Conservation (phyloP, 2,329 filamentous ascomycete species). For the Colletotrichum brevisporum region DNA sequence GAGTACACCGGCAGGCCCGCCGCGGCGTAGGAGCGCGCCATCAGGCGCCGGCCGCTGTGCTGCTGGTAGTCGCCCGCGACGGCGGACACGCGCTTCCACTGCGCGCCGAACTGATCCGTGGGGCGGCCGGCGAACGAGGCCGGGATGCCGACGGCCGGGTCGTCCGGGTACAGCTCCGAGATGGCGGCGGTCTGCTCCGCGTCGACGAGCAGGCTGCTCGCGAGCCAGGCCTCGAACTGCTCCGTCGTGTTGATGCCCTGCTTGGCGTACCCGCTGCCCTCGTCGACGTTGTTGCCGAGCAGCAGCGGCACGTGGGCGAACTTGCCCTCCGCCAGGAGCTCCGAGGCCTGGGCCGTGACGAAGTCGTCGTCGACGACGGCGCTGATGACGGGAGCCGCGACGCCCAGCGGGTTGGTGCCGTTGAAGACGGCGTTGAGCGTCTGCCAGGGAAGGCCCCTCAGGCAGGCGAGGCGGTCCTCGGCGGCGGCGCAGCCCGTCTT, state of each 20-base stretch:
- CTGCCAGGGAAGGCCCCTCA: constrained; percentile 65
- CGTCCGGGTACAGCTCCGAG: constrained; percentile 65
- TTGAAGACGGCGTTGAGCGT: constrained; percentile 58
- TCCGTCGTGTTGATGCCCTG: constrained; percentile 67
- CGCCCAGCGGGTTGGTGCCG: constrained; percentile 62
- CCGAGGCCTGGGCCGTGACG: constrained; percentile 58
- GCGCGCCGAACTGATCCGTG: constrained; percentile 71
- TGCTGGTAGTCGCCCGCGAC: constrained; percentile 72
- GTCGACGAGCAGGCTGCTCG: constrained; percentile 52
- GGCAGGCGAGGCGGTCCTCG: constrained; percentile 65
- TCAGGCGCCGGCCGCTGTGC: constrained; percentile 67
- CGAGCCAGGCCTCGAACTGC: constrained; percentile 62
- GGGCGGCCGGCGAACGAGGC: constrained; percentile 53
- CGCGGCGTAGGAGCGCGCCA: constrained; percentile 66
- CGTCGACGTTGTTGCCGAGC: constrained; percentile 75
- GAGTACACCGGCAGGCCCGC: constrained; percentile 67
- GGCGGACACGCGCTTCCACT: constrained; percentile 75
- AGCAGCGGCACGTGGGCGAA: constrained; percentile 77
- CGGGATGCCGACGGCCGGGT: constrained; percentile 67
- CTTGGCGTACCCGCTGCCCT: constrained; percentile 73
- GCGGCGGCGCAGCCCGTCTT: constrained; percentile 53
- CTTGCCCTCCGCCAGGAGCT: constrained; percentile 67
- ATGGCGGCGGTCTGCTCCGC: constrained; percentile 24
- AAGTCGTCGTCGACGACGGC: constrained; percentile 55
- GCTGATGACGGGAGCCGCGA: constrained; percentile 43